phyloP scores from a whole-genome alignment of 805 yeast species.

The Komagataella kurtzmanii region DNA sequence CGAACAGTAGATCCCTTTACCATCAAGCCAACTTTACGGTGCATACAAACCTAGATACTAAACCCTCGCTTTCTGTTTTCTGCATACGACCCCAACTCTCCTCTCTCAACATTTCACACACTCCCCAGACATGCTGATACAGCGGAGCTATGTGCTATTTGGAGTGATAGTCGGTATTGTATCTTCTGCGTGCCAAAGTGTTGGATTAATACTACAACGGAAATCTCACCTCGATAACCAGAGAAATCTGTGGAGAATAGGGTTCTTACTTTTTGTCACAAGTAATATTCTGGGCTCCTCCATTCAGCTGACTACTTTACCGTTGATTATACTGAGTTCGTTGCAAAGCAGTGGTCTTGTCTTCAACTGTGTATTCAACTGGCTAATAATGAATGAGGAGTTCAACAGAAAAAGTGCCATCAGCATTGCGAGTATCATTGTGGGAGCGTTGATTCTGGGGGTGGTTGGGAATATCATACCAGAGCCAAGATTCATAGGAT shows the following conservation, averaged over 20 bases:
- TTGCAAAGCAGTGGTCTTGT: conserved; percentile 81
- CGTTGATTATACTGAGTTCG: conserved; percentile 69
- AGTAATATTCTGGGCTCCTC: conserved; percentile 73
- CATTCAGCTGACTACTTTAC: conserved; percentile 74
- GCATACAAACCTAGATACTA: background rate
- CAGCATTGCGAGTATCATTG: conserved; percentile 57
- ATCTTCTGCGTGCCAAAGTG: conserved; percentile 68
- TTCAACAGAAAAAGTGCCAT: conserved; percentile 41
- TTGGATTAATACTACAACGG: conserved; percentile 74
- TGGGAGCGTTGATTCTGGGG: conserved; percentile 73
- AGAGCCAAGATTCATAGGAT: conserved; percentile 13
- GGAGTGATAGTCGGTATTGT: conserved; percentile 41
- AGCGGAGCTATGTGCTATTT: conserved; percentile 1
- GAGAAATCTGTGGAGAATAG: conserved; percentile 56
- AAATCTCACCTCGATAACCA: conserved; percentile 44
- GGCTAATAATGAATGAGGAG: conserved; percentile 51
- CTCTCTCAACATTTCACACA: background rate
- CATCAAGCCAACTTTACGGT: background rate
- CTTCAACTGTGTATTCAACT: conserved; percentile 67
- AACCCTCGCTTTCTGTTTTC: background rate
- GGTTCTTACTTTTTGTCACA: conserved; percentile 54
- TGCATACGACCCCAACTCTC: background rate
- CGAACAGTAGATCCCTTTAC: background rate
- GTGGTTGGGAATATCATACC: conserved; percentile 43
- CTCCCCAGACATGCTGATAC: background rate